Evolutionary conservation across 169 alveolate species (phyloP), one percentile per base, ranked within the genome.

Genomic region (Eimeria maxima): DNA sequence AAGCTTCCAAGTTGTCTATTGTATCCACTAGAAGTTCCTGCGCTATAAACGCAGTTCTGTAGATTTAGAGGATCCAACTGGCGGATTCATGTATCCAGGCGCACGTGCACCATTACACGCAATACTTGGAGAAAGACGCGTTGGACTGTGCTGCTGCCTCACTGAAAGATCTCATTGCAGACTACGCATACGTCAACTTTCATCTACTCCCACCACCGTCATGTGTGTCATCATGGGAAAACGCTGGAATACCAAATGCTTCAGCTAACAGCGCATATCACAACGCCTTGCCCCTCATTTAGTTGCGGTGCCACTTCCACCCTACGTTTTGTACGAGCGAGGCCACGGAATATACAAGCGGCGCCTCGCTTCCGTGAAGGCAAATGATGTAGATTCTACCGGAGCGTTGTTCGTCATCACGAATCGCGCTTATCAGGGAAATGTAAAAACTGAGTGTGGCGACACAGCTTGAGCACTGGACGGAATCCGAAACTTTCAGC

Each of bases 31-130:
- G 80, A 81, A 45, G 24, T 13, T 13, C 14, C 63, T 24, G 44
- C 24, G 20, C 2, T 18, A 2, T 1, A 11, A 50, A 50, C 42
- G 29, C 16, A 24, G 47, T 20, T n/a, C 63, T 81, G 50, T 42
- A 27, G 27, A n/a, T 24, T 24, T 81, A 81, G 45, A 81, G 50
- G 27, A n/a, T 27, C 71, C 74, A 3, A 55, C 90, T 81, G 69
- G 50, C 71, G 13, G 47, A 10, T 29, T 13, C 24, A 13, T 44
- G 0, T 42, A 3, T 83, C 27, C 94, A 93, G 96, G 96, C 96
- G 7, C 96, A 93, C 53, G 42, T 93, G 71, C 96, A 93, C 38
- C 96, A 93, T 63, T 93, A 93, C 80, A 76, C 90, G 11, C 83
- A 69, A 27, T 93, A 44, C 18, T 29, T 83, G 65, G 94, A 81